Base-by-base conservation (phyloP, 768 basidiomycete genomes). In the Cytidiella melzeri region DNA sequence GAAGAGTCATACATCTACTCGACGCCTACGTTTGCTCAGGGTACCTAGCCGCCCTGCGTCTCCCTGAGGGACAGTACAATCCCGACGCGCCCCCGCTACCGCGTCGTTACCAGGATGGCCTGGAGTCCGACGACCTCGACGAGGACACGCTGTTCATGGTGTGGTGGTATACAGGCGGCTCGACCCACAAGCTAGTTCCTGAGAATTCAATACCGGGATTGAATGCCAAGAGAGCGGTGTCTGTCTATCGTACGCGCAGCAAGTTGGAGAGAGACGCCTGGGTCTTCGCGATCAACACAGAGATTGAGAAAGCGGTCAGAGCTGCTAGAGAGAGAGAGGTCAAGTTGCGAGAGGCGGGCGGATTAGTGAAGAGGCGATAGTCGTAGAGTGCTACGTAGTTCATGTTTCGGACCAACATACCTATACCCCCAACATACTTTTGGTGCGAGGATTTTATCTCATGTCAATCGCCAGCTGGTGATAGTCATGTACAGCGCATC, bases 201-300 rank as follows among this genome's bases (percentile, higher is more conserved):
- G 43, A 45, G 43, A 43, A 27, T 12, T 38, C 54, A 59, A 56
- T 81, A 27, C 89, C 77, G 26, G 61, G 68, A 21, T 67, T 83
- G 47, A 81, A 73, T 40, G 73, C 70, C 51, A 82, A 81, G 57
- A 69, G 79, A 52, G 83, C 84, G 62, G 57, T 82, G 48, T 57
- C 76, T 13, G 74, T 92, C 1, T 84, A 87, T 57, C 76, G 81
- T 53, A 82, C 86, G 45, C 73, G 92, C 61, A 92, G 81, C 61
- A 82, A 83, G 67, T 71, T 97, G 30, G 95, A 98, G 66, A 73
- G 94, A 24, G 93, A 98, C 64, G 76, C 84, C 24, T 97, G 94
- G 94, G 92, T 92, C 57, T 96, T 89, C 87, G 91, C 90, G 1
- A 67, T 98, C 57, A 92, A 90, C 53, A 79, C 78, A 40, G 92